A percentile compares a stretch with the other conserved stretches of the same genome.
Evolutionary conservation across 2,329 filamentous ascomycete genomes (phyloP).

Genomic region (Colletotrichum spinosum): DNA sequence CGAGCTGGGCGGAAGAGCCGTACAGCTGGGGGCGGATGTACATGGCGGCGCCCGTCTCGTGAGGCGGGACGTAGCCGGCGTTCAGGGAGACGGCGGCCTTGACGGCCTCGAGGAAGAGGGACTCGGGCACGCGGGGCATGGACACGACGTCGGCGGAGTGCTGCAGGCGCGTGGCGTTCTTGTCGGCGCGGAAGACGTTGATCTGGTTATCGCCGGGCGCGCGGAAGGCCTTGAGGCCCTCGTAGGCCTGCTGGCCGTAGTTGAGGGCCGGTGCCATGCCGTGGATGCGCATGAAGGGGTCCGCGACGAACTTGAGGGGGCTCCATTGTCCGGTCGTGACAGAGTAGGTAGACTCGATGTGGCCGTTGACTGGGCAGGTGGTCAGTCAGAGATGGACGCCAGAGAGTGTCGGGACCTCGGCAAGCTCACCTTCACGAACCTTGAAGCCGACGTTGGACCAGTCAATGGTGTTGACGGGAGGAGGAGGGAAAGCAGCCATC

Average conservation of each 20-base stretch:
- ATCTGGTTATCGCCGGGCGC: constrained; percentile 76
- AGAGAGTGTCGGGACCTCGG: not conserved
- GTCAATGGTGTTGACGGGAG: constrained; percentile 85
- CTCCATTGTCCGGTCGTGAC: constrained; percentile 81
- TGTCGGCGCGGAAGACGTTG: constrained; percentile 87
- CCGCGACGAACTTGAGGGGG: constrained; percentile 79
- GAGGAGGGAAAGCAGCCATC: constrained; percentile 77
- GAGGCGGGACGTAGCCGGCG: constrained; percentile 90
- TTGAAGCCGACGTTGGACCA: constrained; percentile 95
- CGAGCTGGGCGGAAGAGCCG: constrained; percentile 87
- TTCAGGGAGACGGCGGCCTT: constrained; percentile 88
- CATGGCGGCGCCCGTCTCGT: constrained; percentile 89
- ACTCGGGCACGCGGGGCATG: constrained; percentile 82
- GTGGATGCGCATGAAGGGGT: constrained; percentile 89
- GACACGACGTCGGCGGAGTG: constrained; percentile 86
- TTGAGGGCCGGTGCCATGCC: constrained; percentile 96
- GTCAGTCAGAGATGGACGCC: constrained; percentile 5
- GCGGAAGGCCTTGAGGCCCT: constrained; percentile 98
- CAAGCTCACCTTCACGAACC: constrained; percentile 80
- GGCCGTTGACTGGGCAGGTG: constrained; percentile 79
- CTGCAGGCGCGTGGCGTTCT: constrained; percentile 87
- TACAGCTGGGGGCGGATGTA: constrained; percentile 93
- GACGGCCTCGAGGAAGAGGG: constrained; percentile 81
- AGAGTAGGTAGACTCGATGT: constrained; percentile 89
- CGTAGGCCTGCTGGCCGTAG: constrained; percentile 97